Evolutionary conservation across 257 asterid species (phyloP).

Genomic region (Ligustrum vulgare): DNA sequence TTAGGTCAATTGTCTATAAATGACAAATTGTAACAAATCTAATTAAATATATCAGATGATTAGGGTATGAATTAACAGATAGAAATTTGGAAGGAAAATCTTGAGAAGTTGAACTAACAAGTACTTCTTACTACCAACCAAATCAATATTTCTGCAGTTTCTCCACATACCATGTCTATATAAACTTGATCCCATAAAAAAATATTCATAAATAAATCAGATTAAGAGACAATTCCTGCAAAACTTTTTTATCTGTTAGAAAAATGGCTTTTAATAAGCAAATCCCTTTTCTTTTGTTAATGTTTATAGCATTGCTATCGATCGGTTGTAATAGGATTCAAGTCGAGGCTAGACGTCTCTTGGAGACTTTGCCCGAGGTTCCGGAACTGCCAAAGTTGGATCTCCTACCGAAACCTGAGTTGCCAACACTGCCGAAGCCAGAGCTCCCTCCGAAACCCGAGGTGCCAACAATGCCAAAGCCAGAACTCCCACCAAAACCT

Average conservation of each 20-base stretch:
- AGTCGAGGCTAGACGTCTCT: conserved; percentile 27
- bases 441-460: conserved; percentile 12
- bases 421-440: neutral
- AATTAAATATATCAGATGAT: neutral
- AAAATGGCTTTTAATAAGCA: neutral
- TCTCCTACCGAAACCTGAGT: neutral
- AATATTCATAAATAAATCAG: neutral
- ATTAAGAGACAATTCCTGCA: neutral
- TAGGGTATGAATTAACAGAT: neutral
- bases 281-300: neutral
- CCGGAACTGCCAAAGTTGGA: neutral
- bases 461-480: conserved; percentile 12
- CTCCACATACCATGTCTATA: neutral
- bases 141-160: neutral
- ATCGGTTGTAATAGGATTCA: neutral
- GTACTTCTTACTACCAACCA: neutral
- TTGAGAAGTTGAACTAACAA: neutral
- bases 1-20: too few species aligned
- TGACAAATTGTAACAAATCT: too few species aligned
- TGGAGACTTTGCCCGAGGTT: conserved; percentile 7
- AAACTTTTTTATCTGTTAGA: neutral
- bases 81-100: neutral
- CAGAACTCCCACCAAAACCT: neutral
- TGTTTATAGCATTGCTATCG: neutral
- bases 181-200: neutral